Conservation (phyloP, 2,329 filamentous ascomycete species). For the Leptographium galeiforme region DNA sequence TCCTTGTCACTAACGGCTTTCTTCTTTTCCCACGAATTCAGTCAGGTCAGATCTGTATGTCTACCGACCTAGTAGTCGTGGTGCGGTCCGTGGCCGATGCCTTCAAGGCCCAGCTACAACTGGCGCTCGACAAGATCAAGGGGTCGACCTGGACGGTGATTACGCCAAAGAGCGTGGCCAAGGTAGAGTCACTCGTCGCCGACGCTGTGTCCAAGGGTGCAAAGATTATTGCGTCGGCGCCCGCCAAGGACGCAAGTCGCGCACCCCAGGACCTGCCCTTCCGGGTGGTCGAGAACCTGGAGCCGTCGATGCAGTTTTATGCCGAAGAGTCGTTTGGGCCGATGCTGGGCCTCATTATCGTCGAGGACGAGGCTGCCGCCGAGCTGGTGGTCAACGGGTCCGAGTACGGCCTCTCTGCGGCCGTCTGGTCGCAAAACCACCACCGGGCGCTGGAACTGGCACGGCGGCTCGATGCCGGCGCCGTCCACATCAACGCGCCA, state of each 20-base stretch:
- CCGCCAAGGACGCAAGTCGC: slow-evolving; percentile 16
- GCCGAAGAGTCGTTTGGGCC: slow-evolving; percentile 67
- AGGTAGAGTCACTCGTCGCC: slow-evolving; percentile 51
- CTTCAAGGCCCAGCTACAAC: slow-evolving; percentile 30
- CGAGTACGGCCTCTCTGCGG: slow-evolving; percentile 59
- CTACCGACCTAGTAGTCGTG: slow-evolving; percentile 59
- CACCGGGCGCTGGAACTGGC: slow-evolving; percentile 45
- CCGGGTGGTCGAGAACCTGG: slow-evolving; percentile 46
- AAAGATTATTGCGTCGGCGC: slow-evolving; percentile 27
- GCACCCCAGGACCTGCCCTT: slow-evolving; percentile 34
- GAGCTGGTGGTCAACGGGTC: slow-evolving; percentile 66
- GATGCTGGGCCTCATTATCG: slow-evolving; percentile 50
- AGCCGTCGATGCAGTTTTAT: slow-evolving; percentile 61
- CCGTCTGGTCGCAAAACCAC: slow-evolving; percentile 62
- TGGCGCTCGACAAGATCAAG: slow-evolving; percentile 12
- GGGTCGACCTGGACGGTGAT: slow-evolving; percentile 20
- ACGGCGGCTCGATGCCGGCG: slow-evolving; percentile 49
- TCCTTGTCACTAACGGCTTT: background rate
- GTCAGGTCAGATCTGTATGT: slow-evolving; percentile 74
- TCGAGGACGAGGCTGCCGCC: slow-evolving; percentile 58
- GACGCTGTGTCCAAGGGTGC: slow-evolving; percentile 60
- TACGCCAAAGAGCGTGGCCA: slow-evolving; percentile 44
- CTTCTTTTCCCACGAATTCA: background rate
- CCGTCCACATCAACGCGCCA: slow-evolving; percentile 54
- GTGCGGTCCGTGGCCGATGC: slow-evolving; percentile 30